These are phyloP conservation scores for Mycena floridula DNA, from an alignment of 768 basidiomycete genomes.

Conservation along the genomic window DNA sequence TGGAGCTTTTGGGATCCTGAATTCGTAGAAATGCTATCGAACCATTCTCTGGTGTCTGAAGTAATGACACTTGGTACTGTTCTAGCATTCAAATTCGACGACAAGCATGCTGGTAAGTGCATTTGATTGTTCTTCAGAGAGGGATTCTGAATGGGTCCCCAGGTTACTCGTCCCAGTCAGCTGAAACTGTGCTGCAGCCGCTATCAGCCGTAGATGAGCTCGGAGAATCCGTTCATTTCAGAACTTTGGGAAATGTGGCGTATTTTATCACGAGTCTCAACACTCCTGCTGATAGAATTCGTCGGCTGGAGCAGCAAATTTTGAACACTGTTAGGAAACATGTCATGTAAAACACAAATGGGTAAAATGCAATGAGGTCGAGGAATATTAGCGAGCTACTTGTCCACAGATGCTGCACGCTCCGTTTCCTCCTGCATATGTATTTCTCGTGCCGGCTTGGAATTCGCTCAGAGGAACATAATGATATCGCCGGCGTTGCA, in stretches of 20 bases:
- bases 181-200: conserved; percentile 46
- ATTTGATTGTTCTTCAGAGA: background rate
- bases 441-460: too few species aligned
- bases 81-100: conserved; percentile 69
- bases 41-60: conserved; percentile 51
- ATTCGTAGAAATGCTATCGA: conserved; percentile 63
- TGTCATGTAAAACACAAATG: background rate
- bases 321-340: conserved; percentile 26
- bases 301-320: conserved; percentile 58
- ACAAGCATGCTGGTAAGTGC: conserved; percentile 30
- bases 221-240: conserved; percentile 59
- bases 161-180: conserved; percentile 62
- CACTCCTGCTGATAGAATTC: conserved; percentile 46
- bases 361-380: background rate
- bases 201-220: conserved; percentile 40
- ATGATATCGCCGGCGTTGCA: too few species aligned
- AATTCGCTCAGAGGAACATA: too few species aligned
- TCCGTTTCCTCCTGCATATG: too few species aligned
- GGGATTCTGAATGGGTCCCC: background rate
- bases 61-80: conserved; percentile 88
- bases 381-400: too few species aligned
- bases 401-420: too few species aligned
- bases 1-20: conserved; percentile 89
- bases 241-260: conserved; percentile 87
- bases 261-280: conserved; percentile 91